Evolutionary conservation across 2,329 filamentous ascomycete genomes (phyloP).

Genomic region (Trichoderma endophyticum): DNA sequence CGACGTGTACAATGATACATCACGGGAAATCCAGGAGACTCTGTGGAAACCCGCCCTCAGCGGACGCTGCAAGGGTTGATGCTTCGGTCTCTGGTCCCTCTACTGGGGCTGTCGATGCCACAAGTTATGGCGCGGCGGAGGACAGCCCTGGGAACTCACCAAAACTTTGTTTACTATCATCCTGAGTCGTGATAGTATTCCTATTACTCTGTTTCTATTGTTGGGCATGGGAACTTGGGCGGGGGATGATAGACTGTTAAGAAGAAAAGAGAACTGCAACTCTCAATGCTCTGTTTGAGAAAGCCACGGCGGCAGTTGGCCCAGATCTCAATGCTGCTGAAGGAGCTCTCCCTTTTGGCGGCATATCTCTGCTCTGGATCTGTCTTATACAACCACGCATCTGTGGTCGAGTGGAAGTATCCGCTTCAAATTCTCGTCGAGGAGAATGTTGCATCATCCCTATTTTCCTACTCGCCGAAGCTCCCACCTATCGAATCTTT

Average conservation of each 20-base stretch:
- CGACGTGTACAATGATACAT: not conserved
- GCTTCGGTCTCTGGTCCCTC: not conserved
- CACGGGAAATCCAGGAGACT: not conserved
- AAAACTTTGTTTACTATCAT: not conserved
- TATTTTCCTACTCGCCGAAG: slow-evolving; percentile 44
- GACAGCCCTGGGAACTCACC: not conserved
- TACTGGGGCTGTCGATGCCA: not conserved
- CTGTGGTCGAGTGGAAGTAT: slow-evolving; percentile 29
- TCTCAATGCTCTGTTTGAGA: slow-evolving; percentile 19
- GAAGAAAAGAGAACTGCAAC: not conserved
- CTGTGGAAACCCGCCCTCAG: not conserved
- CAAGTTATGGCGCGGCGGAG: not conserved
- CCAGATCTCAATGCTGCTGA: slow-evolving; percentile 45
- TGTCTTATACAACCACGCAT: slow-evolving; percentile 41
- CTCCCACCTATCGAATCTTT: slow-evolving; percentile 44
- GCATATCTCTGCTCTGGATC: slow-evolving; percentile 44
- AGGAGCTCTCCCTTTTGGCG: slow-evolving; percentile 45
- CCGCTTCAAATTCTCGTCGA: slow-evolving; percentile 34
- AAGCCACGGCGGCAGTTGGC: slow-evolving; percentile 41
- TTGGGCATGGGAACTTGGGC: slow-evolving; percentile 9
- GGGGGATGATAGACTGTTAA: not conserved
- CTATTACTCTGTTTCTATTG: not conserved
- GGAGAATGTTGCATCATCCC: slow-evolving; percentile 31
- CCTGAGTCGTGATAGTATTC: not conserved
- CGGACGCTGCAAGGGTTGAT: not conserved